phyloP scores from a whole-genome alignment of 495 filamentous ascomycete genomes.

The Podospora pseudopauciseta region DNA sequence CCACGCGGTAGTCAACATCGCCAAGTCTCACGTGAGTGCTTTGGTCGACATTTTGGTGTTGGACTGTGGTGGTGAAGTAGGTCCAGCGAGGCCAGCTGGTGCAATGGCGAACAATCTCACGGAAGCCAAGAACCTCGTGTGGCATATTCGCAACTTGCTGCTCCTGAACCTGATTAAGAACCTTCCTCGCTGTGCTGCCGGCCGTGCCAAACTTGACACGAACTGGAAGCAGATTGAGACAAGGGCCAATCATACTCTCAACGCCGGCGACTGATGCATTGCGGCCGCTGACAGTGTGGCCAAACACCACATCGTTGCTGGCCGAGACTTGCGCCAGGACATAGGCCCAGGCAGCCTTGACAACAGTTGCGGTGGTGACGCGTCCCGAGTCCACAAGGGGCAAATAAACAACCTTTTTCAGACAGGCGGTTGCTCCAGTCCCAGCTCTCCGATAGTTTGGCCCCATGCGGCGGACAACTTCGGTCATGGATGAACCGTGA shows the following conservation, averaged over 20 bases:
- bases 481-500: slow-evolving; percentile 45
- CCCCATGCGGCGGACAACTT: slow-evolving; percentile 20
- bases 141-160: slow-evolving; percentile 52
- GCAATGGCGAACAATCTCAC: slow-evolving; percentile 57
- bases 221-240: slow-evolving; percentile 58
- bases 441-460: slow-evolving; percentile 11
- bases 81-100: slow-evolving; percentile 52
- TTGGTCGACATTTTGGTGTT: slow-evolving; percentile 32
- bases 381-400: slow-evolving; percentile 26
- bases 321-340: slow-evolving; percentile 46
- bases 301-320: slow-evolving; percentile 52
- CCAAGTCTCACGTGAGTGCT: slow-evolving; percentile 12
- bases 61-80: slow-evolving; percentile 28
- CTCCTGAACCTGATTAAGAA: slow-evolving; percentile 55
- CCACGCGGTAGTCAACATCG: slow-evolving; percentile 17
- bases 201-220: slow-evolving; percentile 45
- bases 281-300: slow-evolving; percentile 53
- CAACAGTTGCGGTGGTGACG: slow-evolving; percentile 50
- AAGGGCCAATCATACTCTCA: slow-evolving; percentile 45
- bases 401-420: slow-evolving; percentile 20
- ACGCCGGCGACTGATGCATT: slow-evolving; percentile 52
- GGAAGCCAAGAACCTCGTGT: slow-evolving; percentile 50
- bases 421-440: background rate
- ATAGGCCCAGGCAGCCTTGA: slow-evolving; percentile 57
- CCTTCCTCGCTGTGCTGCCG: slow-evolving; percentile 29